Percentiles rank a stretch among this genome's conserved stretches.
Evolutionary conservation across 768 basidiomycete species (phyloP).

Genomic region (Boletus vinaceobasis): DNA sequence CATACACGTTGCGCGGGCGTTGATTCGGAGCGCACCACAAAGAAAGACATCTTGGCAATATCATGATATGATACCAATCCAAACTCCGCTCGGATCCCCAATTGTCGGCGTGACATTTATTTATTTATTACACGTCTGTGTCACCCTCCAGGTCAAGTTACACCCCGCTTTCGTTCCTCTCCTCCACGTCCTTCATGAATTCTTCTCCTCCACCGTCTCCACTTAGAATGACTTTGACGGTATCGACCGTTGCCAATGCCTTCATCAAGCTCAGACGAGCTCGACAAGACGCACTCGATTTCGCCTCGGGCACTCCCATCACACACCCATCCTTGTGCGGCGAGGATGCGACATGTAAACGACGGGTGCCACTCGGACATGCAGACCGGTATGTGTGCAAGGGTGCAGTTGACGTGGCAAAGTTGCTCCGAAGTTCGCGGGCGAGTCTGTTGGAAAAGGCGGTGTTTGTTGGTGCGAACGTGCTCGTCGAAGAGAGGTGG

Average conservation of each 20-base stretch:
- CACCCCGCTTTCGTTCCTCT: background rate
- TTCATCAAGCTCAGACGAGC: constrained; percentile 52
- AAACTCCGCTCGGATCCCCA: constrained; percentile 22
- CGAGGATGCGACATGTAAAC: constrained; percentile 24
- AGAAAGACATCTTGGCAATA: background rate
- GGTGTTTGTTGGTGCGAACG: constrained; percentile 49
- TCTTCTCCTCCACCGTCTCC: constrained; percentile 23
- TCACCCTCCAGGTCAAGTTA: background rate
- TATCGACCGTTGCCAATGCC: constrained; percentile 46
- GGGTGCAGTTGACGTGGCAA: constrained; percentile 58
- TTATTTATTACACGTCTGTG: background rate
- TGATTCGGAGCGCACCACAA: background rate
- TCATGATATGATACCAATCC: background rate
- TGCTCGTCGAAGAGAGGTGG: constrained; percentile 67
- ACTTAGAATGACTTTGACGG: constrained; percentile 20
- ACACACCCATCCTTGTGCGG: constrained; percentile 35
- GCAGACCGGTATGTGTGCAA: constrained; percentile 52
- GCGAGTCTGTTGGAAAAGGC: constrained; percentile 49
- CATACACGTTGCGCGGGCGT: constrained; percentile 13
- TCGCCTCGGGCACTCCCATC: constrained; percentile 36
- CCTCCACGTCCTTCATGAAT: constrained; percentile 6
- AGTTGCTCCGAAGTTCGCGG: constrained; percentile 56
- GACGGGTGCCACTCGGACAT: constrained; percentile 33
- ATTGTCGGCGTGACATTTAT: background rate
- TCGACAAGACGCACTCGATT: constrained; percentile 32